Conservation (phyloP, 176 grass and related monocot species). For the Aegilops longissima region DNA sequence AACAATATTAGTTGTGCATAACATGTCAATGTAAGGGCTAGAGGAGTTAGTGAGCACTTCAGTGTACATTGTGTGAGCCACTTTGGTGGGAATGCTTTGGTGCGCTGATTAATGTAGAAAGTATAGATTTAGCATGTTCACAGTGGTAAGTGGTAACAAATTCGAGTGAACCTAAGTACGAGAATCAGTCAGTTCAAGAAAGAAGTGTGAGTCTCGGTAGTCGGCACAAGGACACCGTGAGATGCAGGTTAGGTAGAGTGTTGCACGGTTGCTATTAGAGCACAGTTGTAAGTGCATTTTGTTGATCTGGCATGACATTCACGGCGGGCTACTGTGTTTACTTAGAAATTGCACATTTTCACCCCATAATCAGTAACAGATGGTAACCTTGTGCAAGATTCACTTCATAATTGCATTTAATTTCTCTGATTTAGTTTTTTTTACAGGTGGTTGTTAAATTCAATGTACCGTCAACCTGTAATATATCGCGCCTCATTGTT, state of each 20-base stretch:
- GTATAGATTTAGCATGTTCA: not conserved
- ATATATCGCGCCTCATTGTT: conserved; percentile 57
- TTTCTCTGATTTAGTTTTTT: conserved; percentile 17
- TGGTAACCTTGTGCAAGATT: not conserved
- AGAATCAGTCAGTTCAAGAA: not conserved
- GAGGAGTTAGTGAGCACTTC: no score
- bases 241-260: not conserved
- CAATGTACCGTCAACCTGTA: conserved; percentile 58
- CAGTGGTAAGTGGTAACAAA: not conserved
- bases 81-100: not conserved
- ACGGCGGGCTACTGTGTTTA: not conserved
- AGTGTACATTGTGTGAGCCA: not conserved
- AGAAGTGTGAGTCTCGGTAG: not conserved
- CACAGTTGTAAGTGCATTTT: not conserved
- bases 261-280: not conserved
- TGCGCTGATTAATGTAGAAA: not conserved
- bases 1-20: not conserved
- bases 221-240: not conserved
- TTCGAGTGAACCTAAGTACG: not conserved
- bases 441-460: conserved; percentile 74
- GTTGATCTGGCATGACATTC: not conserved
- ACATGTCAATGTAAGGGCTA: not conserved
- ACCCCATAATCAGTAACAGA: not conserved
- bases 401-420: not conserved
- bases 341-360: not conserved